A percentile compares a stretch with the other conserved stretches of the same genome.
Conservation (phyloP, 1,284 basidiomycete species). For the Sutorius eximius region DNA sequence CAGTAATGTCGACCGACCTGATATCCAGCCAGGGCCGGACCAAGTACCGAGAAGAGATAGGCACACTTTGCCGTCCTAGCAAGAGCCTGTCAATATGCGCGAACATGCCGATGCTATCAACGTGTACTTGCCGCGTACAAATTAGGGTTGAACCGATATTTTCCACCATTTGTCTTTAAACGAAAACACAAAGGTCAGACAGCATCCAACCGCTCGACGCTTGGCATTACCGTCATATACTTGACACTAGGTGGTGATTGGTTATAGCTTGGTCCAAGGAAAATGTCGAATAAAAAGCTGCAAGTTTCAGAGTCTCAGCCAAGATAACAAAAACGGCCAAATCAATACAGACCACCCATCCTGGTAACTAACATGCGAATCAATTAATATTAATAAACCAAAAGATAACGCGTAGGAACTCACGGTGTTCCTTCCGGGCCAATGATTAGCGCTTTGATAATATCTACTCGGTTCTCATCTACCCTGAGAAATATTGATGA, state of each 20-base stretch:
- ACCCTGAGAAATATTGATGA: slow-evolving; percentile 88
- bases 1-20: slow-evolving; percentile 81
- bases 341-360: slow-evolving; percentile 69
- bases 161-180: slow-evolving; percentile 80
- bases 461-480: slow-evolving; percentile 84
- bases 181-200: slow-evolving; percentile 9
- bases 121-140: slow-evolving; percentile 69
- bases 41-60: slow-evolving; percentile 89
- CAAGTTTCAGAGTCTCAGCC: slow-evolving; percentile 30
- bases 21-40: slow-evolving; percentile 86
- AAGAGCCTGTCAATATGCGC: neutral
- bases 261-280: slow-evolving; percentile 82
- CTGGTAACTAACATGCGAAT: slow-evolving; percentile 55
- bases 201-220: neutral
- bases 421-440: slow-evolving; percentile 91
- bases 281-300: slow-evolving; percentile 85
- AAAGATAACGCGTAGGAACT: slow-evolving; percentile 37
- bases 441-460: slow-evolving; percentile 88
- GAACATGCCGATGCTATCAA: neutral
- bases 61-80: slow-evolving; percentile 87
- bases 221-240: slow-evolving; percentile 74
- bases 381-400: neutral
- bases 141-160: slow-evolving; percentile 89
- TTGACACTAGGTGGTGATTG: slow-evolving; percentile 80
- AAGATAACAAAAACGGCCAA: neutral